Conservation (phyloP, 1,284 basidiomycete species). For the Trichosporon sp. region DNA sequence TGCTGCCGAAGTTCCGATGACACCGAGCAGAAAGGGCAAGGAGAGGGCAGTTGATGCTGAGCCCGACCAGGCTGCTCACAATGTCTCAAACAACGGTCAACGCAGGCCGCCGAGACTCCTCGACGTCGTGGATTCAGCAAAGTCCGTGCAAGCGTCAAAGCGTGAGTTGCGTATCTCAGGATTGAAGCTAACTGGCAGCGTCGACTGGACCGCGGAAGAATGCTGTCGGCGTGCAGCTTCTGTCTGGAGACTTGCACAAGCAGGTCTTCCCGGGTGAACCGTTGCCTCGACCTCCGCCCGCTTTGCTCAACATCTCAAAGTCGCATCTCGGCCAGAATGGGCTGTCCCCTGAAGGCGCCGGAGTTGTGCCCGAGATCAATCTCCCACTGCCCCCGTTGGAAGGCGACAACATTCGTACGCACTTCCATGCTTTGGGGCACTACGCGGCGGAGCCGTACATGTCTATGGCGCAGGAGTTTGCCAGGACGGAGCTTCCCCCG, state of each 20-base stretch:
- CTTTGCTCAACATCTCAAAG: constrained; percentile 68
- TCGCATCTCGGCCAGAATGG: constrained; percentile 74
- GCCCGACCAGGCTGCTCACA: neutral
- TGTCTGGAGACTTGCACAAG: constrained; percentile 70
- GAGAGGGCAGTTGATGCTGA: constrained; percentile 20
- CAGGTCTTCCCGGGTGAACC: constrained; percentile 76
- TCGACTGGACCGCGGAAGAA: constrained; percentile 56
- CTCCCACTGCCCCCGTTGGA: constrained; percentile 82
- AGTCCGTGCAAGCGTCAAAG: neutral
- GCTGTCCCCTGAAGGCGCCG: constrained; percentile 73
- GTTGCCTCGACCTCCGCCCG: constrained; percentile 60
- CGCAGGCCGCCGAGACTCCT: constrained; percentile 1
- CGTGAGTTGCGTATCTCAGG: neutral
- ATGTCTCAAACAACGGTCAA: neutral
- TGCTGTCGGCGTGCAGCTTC: constrained; percentile 84
- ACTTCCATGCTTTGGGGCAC: constrained; percentile 78
- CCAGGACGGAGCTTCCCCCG: constrained; percentile 58
- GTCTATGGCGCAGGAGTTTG: constrained; percentile 64
- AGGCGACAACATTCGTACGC: constrained; percentile 77
- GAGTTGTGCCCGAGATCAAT: constrained; percentile 67
- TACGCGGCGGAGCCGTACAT: constrained; percentile 77
- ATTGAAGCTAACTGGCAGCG: neutral
- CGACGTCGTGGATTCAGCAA: neutral
- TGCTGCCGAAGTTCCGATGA: neutral
- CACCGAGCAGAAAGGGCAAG: constrained; percentile 26